Evolutionary conservation across 1,284 basidiomycete genomes (phyloP), one percentile per base, ranked within the genome.

Genomic region (Malassezia vespertilionis): DNA sequence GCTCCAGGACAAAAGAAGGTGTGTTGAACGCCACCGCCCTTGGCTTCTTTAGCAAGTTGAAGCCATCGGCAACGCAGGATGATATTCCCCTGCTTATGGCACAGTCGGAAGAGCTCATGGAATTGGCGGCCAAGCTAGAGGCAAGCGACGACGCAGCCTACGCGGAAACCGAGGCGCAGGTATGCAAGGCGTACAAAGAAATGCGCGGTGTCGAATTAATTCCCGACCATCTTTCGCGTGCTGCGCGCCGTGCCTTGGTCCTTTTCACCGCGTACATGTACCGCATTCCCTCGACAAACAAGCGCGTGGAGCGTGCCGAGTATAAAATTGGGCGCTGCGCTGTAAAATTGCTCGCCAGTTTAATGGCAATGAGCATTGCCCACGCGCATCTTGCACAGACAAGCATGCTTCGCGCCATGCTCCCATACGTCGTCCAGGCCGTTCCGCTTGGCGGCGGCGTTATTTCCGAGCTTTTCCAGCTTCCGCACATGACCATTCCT

Each of bases 361-460:
- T 96, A 37, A 76, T 89, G 50, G 84, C 82, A 58, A 86, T 96
- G 61, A 77, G 83, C 0, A 77, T 85, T 18, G 79, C 89, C 0
- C 86, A 89, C 63, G 89, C 82, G 69, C 97, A 90, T 89, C 79
- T 96, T n/a, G 69, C 78, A 10, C 82, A 87, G 1, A 82, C 86
- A 0, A 74, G 88, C 24, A 75, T 79, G 23, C 76, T 83, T 54
- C 84, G 91, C 79, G 81, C 82, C 38, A 75, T 97, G 15, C 83
- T 90, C 53, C 80, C 86, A 12, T 81, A 82, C 69, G 75, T 97
- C 35, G 78, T 82, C 0, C 93, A 97, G 73, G 91, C 87, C 0
- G 74, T 91, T 12, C 77, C 67, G 2, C 28, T 65, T 26, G 46
- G 55, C 20, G 49, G 55, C n/a, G 40, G 58, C 6, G 27, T 42